These are phyloP conservation scores for Aspergillus bombycis DNA, from an alignment of 2,329 filamentous ascomycete genomes.

Conservation along the genomic window DNA sequence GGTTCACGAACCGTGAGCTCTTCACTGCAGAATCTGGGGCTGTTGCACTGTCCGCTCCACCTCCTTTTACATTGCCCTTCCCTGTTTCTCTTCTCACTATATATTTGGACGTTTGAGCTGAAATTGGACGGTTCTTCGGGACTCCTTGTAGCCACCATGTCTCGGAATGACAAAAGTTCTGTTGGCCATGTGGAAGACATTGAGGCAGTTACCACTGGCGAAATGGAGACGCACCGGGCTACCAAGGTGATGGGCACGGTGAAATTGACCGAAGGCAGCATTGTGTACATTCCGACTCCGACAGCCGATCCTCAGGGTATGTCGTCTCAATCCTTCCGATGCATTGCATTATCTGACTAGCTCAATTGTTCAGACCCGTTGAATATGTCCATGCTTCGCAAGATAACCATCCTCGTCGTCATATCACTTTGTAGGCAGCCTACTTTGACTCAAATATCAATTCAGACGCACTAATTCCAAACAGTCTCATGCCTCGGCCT, in stretches of 20 bases:
- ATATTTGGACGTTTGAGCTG: not conserved
- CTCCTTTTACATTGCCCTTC: not conserved
- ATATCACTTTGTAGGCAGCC: conserved; percentile 30
- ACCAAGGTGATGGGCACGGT: conserved; percentile 29
- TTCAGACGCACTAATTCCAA: conserved; percentile 17
- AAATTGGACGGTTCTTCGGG: not conserved
- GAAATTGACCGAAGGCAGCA: conserved; percentile 34
- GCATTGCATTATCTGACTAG: not conserved
- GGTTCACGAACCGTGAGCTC: not conserved
- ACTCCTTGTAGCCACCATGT: not conserved
- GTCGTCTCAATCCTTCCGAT: not conserved
- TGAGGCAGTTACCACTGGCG: not conserved
- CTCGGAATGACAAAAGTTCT: conserved; percentile 14
- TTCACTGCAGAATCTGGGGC: not conserved
- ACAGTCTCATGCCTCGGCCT: conserved; percentile 46
- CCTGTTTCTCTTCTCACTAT: not conserved
- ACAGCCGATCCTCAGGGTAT: conserved; percentile 37
- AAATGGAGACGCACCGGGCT: not conserved
- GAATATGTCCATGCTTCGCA: conserved; percentile 33
- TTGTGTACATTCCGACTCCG: conserved; percentile 40
- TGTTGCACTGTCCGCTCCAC: not conserved
- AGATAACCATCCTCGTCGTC: conserved; percentile 30
- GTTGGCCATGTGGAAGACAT: conserved; percentile 23
- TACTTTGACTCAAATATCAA: not conserved
- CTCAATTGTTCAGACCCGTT: conserved; percentile 30